Evolutionary conservation across 345 rosid species (phyloP).

Genomic region (Alliaria petiolata): DNA sequence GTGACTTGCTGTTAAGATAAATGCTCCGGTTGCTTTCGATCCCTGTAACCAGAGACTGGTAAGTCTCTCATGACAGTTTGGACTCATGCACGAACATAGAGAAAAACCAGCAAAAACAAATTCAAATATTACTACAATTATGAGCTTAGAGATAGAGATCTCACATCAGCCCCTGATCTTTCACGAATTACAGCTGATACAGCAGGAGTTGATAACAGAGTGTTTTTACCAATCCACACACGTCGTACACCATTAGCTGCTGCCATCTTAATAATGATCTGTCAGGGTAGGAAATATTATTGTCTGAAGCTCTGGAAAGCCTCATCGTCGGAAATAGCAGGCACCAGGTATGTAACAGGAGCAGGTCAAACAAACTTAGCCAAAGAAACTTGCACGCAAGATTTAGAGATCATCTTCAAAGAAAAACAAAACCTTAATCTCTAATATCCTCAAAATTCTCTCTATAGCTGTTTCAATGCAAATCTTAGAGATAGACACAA

Average conservation of each 20-base stretch:
- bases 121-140: background rate
- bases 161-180: slow-evolving; percentile 87
- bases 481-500: background rate
- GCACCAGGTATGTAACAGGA: background rate
- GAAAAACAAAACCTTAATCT: background rate
- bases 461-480: background rate
- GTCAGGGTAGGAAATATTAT: slow-evolving; percentile 20
- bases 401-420: background rate
- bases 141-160: slow-evolving; percentile 24
- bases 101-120: background rate
- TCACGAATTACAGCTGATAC: slow-evolving; percentile 97
- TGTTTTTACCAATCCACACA: slow-evolving; percentile 94
- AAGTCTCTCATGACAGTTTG: slow-evolving; percentile 4
- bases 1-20: slow-evolving; percentile 99
- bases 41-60: slow-evolving; percentile 55
- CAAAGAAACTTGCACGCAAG: background rate
- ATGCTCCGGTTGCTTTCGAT: slow-evolving; percentile 86
- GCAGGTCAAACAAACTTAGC: background rate
- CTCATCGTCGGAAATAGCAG: background rate
- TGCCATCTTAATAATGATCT: slow-evolving; percentile 88
- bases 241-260: slow-evolving; percentile 97
- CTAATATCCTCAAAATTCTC: background rate
- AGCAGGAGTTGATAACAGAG: slow-evolving; percentile 97
- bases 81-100: background rate
- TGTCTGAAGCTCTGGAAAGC: background rate